Evolutionary conservation across 371 early-diverging fungal species (phyloP).

Genomic region (Encephalitozoon romaleae): DNA sequence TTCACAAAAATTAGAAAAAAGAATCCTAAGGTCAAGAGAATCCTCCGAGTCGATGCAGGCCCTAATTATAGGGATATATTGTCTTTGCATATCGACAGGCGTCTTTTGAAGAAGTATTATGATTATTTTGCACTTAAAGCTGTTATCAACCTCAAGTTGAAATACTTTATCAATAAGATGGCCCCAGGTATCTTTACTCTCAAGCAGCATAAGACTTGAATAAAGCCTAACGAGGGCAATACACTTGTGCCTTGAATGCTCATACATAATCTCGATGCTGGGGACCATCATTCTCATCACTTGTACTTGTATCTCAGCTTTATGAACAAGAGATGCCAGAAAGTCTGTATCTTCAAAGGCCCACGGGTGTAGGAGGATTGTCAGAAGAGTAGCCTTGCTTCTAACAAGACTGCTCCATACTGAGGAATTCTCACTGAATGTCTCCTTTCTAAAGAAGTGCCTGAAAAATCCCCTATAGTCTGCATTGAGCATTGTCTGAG

Average conservation of each 20-base stretch:
- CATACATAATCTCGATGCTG: not conserved
- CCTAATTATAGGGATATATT: not conserved
- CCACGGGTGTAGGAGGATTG: not conserved
- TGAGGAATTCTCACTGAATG: not conserved
- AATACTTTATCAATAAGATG: not conserved
- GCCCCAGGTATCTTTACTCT: not conserved
- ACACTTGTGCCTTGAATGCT: not conserved
- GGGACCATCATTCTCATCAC: not conserved
- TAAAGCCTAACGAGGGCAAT: not conserved
- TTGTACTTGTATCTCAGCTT: not conserved
- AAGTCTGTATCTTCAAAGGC: not conserved
- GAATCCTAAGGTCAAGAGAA: not conserved
- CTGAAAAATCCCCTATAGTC: not conserved
- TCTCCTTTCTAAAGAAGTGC: conserved; percentile 2
- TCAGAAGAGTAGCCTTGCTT: not conserved
- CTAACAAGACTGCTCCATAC: not conserved
- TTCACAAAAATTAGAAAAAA: conserved; percentile 25
- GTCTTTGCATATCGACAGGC: not conserved
- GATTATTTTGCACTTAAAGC: not conserved
- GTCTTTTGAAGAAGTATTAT: not conserved
- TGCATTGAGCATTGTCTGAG: not conserved
- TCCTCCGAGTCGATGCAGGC: not conserved
- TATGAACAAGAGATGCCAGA: not conserved
- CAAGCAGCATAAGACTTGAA: not conserved
- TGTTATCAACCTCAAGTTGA: not conserved